Evolutionary conservation across 768 basidiomycete genomes (phyloP).

Genomic region (Polyporus arcularius): DNA sequence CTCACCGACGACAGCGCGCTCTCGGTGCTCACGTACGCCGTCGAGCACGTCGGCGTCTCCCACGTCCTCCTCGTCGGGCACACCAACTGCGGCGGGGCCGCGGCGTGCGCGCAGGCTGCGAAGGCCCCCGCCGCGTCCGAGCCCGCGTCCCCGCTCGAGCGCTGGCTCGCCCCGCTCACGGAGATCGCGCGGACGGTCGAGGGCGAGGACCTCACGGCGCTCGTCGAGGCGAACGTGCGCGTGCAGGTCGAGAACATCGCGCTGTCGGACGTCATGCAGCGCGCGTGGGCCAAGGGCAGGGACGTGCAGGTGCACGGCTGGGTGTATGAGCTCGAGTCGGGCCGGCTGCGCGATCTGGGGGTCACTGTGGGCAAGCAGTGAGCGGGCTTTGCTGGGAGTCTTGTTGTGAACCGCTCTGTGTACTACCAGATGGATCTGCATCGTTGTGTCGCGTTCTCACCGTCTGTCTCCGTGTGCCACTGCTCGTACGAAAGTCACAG

Average conservation of each 20-base stretch:
- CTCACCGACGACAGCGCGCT: slow-evolving; percentile 72
- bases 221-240: slow-evolving; percentile 59
- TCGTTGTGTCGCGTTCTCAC: too few relatives aligned
- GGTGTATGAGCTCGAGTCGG: slow-evolving; percentile 67
- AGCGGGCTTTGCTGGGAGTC: neutral
- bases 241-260: slow-evolving; percentile 31
- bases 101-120: too few relatives aligned
- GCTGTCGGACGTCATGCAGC: slow-evolving; percentile 21
- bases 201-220: slow-evolving; percentile 13
- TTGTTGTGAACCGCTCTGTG: too few relatives aligned
- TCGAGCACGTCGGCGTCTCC: slow-evolving; percentile 68
- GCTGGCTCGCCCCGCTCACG: slow-evolving; percentile 80
- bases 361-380: slow-evolving; percentile 33
- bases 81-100: slow-evolving; percentile 77
- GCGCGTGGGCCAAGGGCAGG: slow-evolving; percentile 30
- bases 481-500: too few relatives aligned
- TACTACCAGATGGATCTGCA: too few relatives aligned
- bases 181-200: too few relatives aligned
- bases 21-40: slow-evolving; percentile 74
- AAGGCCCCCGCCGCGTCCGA: slow-evolving; percentile 28
- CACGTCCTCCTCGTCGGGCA: slow-evolving; percentile 90
- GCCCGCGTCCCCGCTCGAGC: slow-evolving; percentile 47
- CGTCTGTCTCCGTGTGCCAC: too few relatives aligned
- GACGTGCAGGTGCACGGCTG: slow-evolving; percentile 44
- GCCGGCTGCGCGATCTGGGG: slow-evolving; percentile 57